Conservation (phyloP, 2,329 filamentous ascomycete genomes). For the Lachnellula arida region DNA sequence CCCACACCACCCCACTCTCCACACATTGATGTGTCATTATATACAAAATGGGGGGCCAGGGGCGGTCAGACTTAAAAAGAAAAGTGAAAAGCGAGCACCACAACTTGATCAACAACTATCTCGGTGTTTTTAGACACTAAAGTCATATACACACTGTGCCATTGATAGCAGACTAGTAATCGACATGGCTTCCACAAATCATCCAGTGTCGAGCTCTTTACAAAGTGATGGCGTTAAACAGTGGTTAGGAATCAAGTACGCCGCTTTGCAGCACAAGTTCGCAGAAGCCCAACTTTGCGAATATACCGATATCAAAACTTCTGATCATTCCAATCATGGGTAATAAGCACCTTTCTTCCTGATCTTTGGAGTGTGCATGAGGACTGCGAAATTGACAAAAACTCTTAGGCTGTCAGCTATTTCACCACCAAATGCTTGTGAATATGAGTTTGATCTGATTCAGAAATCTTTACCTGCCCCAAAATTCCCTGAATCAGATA, state of each 20-base stretch:
- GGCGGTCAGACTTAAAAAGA: too few relatives aligned
- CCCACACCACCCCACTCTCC: too few relatives aligned
- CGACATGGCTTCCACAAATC: too few relatives aligned
- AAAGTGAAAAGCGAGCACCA: too few relatives aligned
- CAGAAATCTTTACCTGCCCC: constrained; percentile 42
- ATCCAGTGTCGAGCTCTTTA: too few relatives aligned
- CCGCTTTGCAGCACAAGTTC: constrained; percentile 32
- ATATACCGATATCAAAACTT: constrained; percentile 15
- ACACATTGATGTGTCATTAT: too few relatives aligned
- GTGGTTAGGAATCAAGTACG: constrained; percentile 37
- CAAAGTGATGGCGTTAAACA: constrained; percentile 16
- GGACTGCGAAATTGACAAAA: too few relatives aligned
- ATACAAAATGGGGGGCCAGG: too few relatives aligned
- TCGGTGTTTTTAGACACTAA: too few relatives aligned
- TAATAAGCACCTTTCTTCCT: background rate
- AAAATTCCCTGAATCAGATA: constrained; percentile 40
- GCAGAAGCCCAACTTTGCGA: constrained; percentile 32
- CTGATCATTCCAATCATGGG: constrained; percentile 18
- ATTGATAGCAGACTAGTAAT: too few relatives aligned
- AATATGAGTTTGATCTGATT: constrained; percentile 44
- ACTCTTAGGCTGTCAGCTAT: background rate
- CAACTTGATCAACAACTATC: too few relatives aligned
- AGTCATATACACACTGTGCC: too few relatives aligned
- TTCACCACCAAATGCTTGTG: constrained; percentile 33
- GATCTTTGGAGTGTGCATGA: background rate